Evolutionary conservation across 495 filamentous ascomycete genomes (phyloP).

Genomic region (Tuber microsphaerosporum): DNA sequence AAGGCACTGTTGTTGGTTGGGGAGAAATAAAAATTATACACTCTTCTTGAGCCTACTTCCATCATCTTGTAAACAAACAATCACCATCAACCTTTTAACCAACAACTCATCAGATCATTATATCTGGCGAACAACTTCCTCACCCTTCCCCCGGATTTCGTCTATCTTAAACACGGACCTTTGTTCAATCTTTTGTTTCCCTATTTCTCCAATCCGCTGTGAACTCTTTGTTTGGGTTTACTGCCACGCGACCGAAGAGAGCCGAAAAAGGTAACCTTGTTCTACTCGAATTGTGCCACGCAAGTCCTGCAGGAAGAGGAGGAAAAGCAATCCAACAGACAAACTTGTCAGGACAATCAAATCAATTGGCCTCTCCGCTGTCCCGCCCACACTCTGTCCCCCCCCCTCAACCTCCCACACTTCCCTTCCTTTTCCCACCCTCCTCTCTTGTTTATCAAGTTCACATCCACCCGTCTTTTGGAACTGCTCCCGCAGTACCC

Average conservation of each 20-base stretch:
- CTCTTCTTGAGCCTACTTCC: neutral
- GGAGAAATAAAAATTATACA: neutral
- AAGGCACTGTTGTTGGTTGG: conserved; percentile 2
- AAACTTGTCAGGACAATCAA: conserved; percentile 19
- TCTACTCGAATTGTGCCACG: conserved; percentile 38
- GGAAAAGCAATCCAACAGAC: conserved; percentile 15
- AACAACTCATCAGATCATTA: conserved; percentile 30
- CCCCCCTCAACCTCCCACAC: neutral
- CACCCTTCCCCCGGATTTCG: conserved; percentile 25
- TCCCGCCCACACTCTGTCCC: neutral
- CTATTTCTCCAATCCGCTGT: conserved; percentile 3
- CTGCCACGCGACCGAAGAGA: conserved; percentile 38
- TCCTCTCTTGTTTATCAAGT: conserved; percentile 33
- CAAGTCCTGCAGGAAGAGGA: conserved; percentile 34
- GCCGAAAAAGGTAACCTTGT: conserved; percentile 31
- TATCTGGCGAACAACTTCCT: conserved; percentile 14
- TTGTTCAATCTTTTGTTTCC: conserved; percentile 9
- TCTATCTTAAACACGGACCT: conserved; percentile 26
- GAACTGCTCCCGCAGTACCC: conserved; percentile 7
- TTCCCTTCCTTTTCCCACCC: neutral
- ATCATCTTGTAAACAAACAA: neutral
- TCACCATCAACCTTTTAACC: conserved; percentile 13
- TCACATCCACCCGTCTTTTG: conserved; percentile 21
- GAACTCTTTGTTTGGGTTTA: conserved; percentile 24
- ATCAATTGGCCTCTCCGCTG: conserved; percentile 27